phyloP scores from a whole-genome alignment of 331 rosid genomes.

The Arachis monticola region DNA sequence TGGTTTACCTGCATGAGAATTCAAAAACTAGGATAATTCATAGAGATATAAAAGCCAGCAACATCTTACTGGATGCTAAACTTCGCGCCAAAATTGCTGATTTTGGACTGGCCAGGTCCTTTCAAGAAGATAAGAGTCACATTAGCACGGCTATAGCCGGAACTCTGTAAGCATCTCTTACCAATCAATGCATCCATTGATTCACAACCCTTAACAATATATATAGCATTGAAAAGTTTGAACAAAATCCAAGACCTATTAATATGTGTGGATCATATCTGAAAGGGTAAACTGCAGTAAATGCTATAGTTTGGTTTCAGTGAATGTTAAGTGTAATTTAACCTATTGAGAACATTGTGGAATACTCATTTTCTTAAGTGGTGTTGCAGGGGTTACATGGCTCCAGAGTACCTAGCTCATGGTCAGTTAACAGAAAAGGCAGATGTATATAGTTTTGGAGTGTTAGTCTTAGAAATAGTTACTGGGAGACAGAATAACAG shows the following conservation, averaged over 20 bases:
- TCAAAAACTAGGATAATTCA: slow-evolving; percentile 73
- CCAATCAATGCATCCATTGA: background rate
- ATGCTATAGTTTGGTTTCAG: no score
- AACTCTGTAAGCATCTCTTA: slow-evolving; percentile 59
- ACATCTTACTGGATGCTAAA: slow-evolving; percentile 78
- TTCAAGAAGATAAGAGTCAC: slow-evolving; percentile 86
- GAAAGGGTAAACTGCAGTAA: no score
- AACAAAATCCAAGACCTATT: no score
- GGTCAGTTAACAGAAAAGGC: slow-evolving; percentile 91
- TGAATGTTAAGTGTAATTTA: no score
- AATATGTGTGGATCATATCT: no score
- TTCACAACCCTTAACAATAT: background rate
- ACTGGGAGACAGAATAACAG: slow-evolving; percentile 76
- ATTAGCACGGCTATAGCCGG: slow-evolving; percentile 94
- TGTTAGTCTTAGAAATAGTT: slow-evolving; percentile 75
- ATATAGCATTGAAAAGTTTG: no score
- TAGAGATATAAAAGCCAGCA: slow-evolving; percentile 94
- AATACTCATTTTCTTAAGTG: slow-evolving; percentile 12
- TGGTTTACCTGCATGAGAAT: slow-evolving; percentile 83
- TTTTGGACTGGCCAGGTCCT: slow-evolving; percentile 95
- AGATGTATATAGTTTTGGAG: slow-evolving; percentile 85
- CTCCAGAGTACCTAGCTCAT: slow-evolving; percentile 96
- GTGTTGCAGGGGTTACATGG: slow-evolving; percentile 81
- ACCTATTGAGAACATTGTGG: background rate
- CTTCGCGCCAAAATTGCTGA: slow-evolving; percentile 92